Evolutionary conservation across 768 basidiomycete genomes (phyloP), one percentile per base, ranked within the genome.

Genomic region (Suillus ampliporus): DNA sequence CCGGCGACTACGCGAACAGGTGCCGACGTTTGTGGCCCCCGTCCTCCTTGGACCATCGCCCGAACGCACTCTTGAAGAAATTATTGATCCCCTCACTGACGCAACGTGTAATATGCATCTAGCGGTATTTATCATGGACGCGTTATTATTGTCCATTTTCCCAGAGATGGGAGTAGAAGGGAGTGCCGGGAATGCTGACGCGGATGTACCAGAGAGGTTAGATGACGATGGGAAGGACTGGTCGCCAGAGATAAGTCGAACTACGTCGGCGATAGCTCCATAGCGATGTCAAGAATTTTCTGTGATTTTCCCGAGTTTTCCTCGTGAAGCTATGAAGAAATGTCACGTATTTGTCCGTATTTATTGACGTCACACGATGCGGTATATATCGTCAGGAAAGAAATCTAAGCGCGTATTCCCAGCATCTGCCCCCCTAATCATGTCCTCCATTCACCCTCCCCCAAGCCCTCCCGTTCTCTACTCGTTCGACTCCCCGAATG

Each of bases 61-160:
- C 0, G 77, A 74, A 44, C 67, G 69, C 31, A 86, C 88, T 8
- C 68, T 92, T 28, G 79, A 79, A 4, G 78, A 75, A 0, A 83
- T 85, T 1, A 75, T 94, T 4, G 89, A 89, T 35, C 86, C 86
- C 13, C 79, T 94, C 23, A 79, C 82, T 54, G 84, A 84, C 56
- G 71, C 79, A 37, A 79, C 81, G 56, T 96, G 95, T 72, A 98
- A 97, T 72, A 81, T 84, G 2, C 95, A 95, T 66, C 80, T 97
- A 1, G 76, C 88, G 0, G 78, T 94, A 44, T 80, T 94, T 67
- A 62, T 97, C 1, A 73, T 97, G 17, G 95, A 97, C 67, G 78
- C 87, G 10, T 53, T 93, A 3, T 69, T 96, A n/a, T 71, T 88
- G 41, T 81, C 82, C 3, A 67, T 96, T 41, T 93, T 95, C 67